phyloP scores from a whole-genome alignment of 305 asterid species.

The Striga hermonthica region DNA sequence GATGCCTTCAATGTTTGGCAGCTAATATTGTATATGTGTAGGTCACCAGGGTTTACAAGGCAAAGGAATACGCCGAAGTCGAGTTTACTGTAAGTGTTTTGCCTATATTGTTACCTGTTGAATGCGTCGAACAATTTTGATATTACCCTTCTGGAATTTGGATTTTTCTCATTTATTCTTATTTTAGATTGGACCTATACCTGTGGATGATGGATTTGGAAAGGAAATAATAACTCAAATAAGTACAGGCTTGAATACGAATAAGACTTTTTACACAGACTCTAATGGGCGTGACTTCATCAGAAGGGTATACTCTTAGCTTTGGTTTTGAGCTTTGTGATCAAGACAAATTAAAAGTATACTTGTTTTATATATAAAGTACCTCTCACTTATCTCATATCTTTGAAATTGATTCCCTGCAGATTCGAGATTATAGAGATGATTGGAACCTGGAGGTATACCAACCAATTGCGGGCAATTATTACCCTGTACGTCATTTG shows the following conservation, averaged over 20 bases:
- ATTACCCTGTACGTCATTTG: constrained; percentile 64
- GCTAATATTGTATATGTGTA: constrained; percentile 35
- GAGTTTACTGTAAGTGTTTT: constrained; percentile 63
- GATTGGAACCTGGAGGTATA: constrained; percentile 76
- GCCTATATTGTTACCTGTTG: constrained; percentile 19
- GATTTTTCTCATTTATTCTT: constrained; percentile 30
- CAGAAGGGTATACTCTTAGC: constrained; percentile 49
- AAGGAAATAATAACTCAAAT: constrained; percentile 70
- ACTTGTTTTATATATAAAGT: constrained; percentile 13
- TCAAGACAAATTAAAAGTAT: constrained; percentile 9
- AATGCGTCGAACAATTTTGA: constrained; percentile 24
- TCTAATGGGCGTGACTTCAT: constrained; percentile 85
- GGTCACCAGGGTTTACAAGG: constrained; percentile 78
- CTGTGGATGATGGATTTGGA: constrained; percentile 76
- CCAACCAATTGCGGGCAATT: constrained; percentile 79
- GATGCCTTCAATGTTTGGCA: not conserved
- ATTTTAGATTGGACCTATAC: constrained; percentile 76
- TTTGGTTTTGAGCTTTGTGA: constrained; percentile 23
- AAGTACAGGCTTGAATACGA: constrained; percentile 53
- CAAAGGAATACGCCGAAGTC: constrained; percentile 74
- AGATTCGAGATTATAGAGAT: constrained; percentile 64
- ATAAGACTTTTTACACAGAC: constrained; percentile 71
- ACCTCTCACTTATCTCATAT: constrained; percentile 22
- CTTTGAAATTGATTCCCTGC: constrained; percentile 31
- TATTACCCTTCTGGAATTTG: constrained; percentile 18